These are phyloP conservation scores for Gaultheria prostrata DNA, from an alignment of 148 eudicot genomes.

Conservation along the genomic window DNA sequence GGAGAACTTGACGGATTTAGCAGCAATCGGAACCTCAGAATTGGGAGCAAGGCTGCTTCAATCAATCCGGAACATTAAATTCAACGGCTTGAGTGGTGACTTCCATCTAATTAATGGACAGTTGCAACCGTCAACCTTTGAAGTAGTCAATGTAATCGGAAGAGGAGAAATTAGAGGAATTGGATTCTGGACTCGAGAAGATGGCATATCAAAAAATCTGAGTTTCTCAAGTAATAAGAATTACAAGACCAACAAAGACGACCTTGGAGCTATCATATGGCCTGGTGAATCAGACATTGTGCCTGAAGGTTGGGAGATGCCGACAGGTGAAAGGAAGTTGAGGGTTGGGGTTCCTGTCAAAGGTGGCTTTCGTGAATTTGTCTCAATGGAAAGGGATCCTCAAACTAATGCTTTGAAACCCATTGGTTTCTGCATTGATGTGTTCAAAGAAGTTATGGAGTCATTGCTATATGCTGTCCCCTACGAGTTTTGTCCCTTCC, in stretches of 20 bases:
- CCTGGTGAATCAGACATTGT: conserved; percentile 42
- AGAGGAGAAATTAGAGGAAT: conserved; percentile 31
- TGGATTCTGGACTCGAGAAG: conserved; percentile 50
- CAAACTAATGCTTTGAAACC: conserved; percentile 11
- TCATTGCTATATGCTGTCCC: conserved; percentile 29
- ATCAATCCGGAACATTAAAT: conserved; percentile 28
- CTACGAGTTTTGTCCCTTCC: conserved; percentile 31
- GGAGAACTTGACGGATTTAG: conserved; percentile 32
- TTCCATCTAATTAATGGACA: conserved; percentile 43
- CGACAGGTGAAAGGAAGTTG: conserved; percentile 31
- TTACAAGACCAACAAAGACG: conserved; percentile 21
- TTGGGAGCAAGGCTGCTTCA: conserved; percentile 40
- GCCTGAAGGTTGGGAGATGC: conserved; percentile 68
- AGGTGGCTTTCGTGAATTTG: conserved; percentile 30
- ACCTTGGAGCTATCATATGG: conserved; percentile 50
- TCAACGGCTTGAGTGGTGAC: conserved; percentile 60
- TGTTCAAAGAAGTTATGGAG: conserved; percentile 39
- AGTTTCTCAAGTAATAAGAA: background rate
- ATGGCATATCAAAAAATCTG: conserved; percentile 35
- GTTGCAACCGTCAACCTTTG: conserved; percentile 31
- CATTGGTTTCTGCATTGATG: conserved; percentile 54
- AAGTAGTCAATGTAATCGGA: conserved; percentile 46
- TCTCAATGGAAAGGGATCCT: conserved; percentile 30
- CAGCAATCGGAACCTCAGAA: conserved; percentile 40
- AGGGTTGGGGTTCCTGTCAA: conserved; percentile 44